Conservation (phyloP, 495 filamentous ascomycete genomes). For the Penicillium pulvis region DNA sequence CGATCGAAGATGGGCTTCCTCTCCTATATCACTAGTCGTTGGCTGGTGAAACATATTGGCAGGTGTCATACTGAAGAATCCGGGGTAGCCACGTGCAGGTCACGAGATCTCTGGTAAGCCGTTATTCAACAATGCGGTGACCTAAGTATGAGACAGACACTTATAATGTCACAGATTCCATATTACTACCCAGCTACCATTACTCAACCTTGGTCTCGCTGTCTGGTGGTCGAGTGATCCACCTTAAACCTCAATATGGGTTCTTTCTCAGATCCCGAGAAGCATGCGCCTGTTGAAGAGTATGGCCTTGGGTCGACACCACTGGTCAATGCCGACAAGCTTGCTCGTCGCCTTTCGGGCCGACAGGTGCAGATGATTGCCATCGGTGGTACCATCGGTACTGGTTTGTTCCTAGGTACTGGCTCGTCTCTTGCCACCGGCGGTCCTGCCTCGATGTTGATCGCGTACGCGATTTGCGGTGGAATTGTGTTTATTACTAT, state of each 20-base stretch:
- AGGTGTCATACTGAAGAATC: not conserved
- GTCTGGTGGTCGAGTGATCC: not conserved
- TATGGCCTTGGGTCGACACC: conserved; percentile 13
- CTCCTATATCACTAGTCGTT: not conserved
- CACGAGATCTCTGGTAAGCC: conserved; percentile 13
- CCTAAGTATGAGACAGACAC: not conserved
- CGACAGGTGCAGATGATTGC: conserved; percentile 66
- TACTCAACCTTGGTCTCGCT: not conserved
- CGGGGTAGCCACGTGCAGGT: conserved; percentile 15
- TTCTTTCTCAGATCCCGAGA: conserved; percentile 28
- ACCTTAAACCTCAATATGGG: conserved; percentile 9
- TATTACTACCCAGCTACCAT: not conserved
- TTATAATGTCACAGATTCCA: not conserved
- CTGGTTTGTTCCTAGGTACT: conserved; percentile 64
- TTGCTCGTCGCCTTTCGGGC: conserved; percentile 41
- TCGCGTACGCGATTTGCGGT: conserved; percentile 53
- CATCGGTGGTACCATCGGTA: conserved; percentile 65
- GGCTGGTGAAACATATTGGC: conserved; percentile 1
- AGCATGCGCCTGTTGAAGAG: conserved; percentile 20
- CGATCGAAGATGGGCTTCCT: conserved; percentile 1
- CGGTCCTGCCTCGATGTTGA: conserved; percentile 64
- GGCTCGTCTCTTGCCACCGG: conserved; percentile 60
- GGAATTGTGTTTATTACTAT: conserved; percentile 54
- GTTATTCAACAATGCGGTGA: not conserved
- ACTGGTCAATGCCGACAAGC: conserved; percentile 32